Evolutionary conservation across 106 monocot genomes (phyloP).

Genomic region (Platanthera zijinensis): DNA sequence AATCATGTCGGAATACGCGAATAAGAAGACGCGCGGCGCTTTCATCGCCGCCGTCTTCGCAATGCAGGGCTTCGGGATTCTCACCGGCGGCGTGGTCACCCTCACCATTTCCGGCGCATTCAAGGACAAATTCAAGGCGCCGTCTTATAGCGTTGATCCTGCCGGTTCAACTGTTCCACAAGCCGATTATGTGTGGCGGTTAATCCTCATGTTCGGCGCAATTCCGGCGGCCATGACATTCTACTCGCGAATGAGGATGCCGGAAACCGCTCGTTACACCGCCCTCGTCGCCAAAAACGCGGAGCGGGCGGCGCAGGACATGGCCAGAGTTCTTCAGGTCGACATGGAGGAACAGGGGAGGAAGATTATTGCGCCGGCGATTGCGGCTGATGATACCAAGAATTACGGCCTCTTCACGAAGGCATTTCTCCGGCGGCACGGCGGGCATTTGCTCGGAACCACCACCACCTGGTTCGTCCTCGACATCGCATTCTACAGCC

Average conservation of each 20-base stretch:
- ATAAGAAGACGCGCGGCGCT: slow-evolving; percentile 56
- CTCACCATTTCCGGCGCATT: slow-evolving; percentile 20
- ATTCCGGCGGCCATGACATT: slow-evolving; percentile 30
- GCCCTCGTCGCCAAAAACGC: slow-evolving; percentile 44
- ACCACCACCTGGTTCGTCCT: slow-evolving; percentile 42
- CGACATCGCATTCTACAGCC: not conserved
- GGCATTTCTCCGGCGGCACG: slow-evolving; percentile 36
- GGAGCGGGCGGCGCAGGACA: slow-evolving; percentile 23
- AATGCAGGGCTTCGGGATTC: slow-evolving; percentile 38
- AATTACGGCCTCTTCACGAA: slow-evolving; percentile 49
- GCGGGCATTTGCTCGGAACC: slow-evolving; percentile 53
- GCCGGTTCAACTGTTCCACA: slow-evolving; percentile 23
- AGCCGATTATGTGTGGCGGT: slow-evolving; percentile 25
- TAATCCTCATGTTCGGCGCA: slow-evolving; percentile 27
- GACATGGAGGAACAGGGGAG: not conserved
- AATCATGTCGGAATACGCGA: slow-evolving; percentile 74
- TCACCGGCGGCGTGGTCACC: slow-evolving; percentile 11
- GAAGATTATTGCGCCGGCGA: not conserved
- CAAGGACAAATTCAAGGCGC: slow-evolving; percentile 8
- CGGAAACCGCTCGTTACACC: slow-evolving; percentile 45
- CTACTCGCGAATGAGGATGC: slow-evolving; percentile 44
- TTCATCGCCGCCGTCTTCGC: slow-evolving; percentile 75
- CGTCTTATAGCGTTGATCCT: slow-evolving; percentile 22
- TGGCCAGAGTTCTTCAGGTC: slow-evolving; percentile 19
- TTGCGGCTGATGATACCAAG: not conserved